These are phyloP conservation scores for Aurifilum marmelostoma DNA, from an alignment of 2,329 filamentous ascomycete species.

Conservation along the genomic window DNA sequence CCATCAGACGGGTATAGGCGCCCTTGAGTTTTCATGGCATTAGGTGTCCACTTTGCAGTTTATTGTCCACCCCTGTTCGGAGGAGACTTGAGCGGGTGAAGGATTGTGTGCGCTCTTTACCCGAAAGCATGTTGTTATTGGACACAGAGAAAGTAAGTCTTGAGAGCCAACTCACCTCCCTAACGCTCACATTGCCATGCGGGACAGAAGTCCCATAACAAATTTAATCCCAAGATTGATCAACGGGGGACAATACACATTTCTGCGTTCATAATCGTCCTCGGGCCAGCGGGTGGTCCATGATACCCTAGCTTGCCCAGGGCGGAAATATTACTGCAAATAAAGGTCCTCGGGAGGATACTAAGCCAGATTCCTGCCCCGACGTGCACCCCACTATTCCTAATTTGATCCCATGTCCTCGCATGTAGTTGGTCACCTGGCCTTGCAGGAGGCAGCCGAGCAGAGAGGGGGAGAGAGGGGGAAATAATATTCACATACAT, in stretches of 20 bases:
- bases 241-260: background rate
- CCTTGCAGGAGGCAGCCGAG: background rate
- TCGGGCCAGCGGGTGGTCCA: background rate
- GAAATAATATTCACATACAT: background rate
- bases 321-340: background rate
- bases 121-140: too few species aligned
- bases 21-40: too few species aligned
- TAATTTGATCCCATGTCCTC: constrained; percentile 12
- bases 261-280: background rate
- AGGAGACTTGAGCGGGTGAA: background rate
- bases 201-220: background rate
- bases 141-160: background rate
- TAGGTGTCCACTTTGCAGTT: background rate
- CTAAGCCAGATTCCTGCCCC: background rate
- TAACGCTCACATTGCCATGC: background rate
- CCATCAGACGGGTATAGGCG: background rate
- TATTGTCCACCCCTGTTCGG: background rate
- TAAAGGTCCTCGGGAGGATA: background rate
- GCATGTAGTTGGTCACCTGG: constrained; percentile 7
- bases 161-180: background rate
- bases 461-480: background rate
- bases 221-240: too few species aligned
- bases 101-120: too few species aligned
- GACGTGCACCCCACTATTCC: background rate
- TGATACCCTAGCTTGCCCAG: background rate